Evolutionary conservation across 768 basidiomycete species (phyloP), one percentile per base, ranked within the genome.

Genomic region (Lentinula boryana): DNA sequence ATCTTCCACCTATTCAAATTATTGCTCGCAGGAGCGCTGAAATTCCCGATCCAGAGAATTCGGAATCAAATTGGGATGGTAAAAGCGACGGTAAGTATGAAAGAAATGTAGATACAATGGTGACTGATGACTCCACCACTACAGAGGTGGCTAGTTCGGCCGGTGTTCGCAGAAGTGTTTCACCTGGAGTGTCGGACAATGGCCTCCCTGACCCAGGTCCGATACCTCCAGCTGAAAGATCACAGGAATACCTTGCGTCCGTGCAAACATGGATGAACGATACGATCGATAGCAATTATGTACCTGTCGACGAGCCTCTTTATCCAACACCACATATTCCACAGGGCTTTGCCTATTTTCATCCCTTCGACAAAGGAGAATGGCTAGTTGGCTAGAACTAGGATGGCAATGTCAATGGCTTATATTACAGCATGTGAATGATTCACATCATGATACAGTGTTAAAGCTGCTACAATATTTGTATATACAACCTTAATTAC

Each of bases 41-140:
- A 40, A 68, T 70, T 41, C 56, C 61, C 57, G 67, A 64, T 49
- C 70, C 70, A 63, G 68, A 66, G 60, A 67, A 66, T 33, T 80
- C 78, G 32, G 78, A 78, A 63, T 78, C 78, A 32, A 75, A 76
- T 64, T 80, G 78, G 78, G 69, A 71, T 35, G 77, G 76, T 3
- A 77, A 78, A 68, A 75, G 69, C 55, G 67, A 71, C 55, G 76
- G 78, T 78, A 62, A 53, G 61, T 63, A 51, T 36, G 35, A 58
- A 40, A 21, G 51, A 51, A 52, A 32, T 50, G 44, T 32, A 18
- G 5, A 13, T n/a, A 50, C 6, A 10, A 51, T 51, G 21, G 23
- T 33, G n/a, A 38, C 40, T 36, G 15, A 21, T 41, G 31, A 38
- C 36, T 38, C 32, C 10, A 16, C 15, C 31, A 43, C 55, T 36